A percentile compares a stretch with the other conserved stretches of the same genome.
Conservation (phyloP, 208 protist genomes). For the Leishmania tropica region DNA sequence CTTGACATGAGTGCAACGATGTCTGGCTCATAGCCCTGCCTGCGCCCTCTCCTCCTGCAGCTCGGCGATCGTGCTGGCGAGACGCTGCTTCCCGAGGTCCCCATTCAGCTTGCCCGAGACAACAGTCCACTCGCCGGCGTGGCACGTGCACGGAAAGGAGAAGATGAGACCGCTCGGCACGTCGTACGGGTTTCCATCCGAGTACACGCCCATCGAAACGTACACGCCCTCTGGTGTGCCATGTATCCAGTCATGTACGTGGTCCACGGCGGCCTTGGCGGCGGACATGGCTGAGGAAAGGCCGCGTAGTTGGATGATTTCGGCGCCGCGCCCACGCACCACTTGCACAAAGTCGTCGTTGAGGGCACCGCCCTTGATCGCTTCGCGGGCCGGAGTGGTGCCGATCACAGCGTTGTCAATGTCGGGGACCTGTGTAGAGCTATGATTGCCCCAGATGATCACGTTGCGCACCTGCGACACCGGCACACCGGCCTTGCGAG, state of each 20-base stretch:
- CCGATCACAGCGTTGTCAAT: constrained; percentile 76
- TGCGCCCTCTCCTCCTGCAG: constrained; percentile 59
- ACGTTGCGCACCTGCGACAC: constrained; percentile 88
- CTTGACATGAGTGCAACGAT: background rate
- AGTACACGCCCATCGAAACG: constrained; percentile 95
- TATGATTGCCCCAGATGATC: constrained; percentile 98
- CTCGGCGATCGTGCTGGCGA: constrained; percentile 45
- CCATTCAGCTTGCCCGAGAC: constrained; percentile 55
- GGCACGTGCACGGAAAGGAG: constrained; percentile 94
- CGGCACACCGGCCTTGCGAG: constrained; percentile 60
- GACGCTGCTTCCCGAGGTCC: constrained; percentile 27
- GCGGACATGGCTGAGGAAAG: constrained; percentile 95
- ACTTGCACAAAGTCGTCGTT: constrained; percentile 76
- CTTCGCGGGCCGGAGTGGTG: constrained; percentile 44
- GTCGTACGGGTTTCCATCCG: constrained; percentile 91
- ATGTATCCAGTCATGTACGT: constrained; percentile 73
- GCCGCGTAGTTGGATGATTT: constrained; percentile 89
- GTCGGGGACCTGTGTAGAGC: constrained; percentile 93
- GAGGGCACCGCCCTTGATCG: constrained; percentile 76
- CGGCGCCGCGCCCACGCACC: constrained; percentile 93
- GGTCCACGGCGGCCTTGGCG: constrained; percentile 74
- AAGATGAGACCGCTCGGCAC: constrained; percentile 92
- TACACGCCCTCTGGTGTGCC: constrained; percentile 58
- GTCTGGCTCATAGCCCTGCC: constrained; percentile 13
- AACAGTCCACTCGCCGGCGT: constrained; percentile 85